Percentiles rank a stretch among this genome's conserved stretches.
Conservation (phyloP, 2,329 filamentous ascomycete genomes). For the Aspergillus luchuensis region DNA sequence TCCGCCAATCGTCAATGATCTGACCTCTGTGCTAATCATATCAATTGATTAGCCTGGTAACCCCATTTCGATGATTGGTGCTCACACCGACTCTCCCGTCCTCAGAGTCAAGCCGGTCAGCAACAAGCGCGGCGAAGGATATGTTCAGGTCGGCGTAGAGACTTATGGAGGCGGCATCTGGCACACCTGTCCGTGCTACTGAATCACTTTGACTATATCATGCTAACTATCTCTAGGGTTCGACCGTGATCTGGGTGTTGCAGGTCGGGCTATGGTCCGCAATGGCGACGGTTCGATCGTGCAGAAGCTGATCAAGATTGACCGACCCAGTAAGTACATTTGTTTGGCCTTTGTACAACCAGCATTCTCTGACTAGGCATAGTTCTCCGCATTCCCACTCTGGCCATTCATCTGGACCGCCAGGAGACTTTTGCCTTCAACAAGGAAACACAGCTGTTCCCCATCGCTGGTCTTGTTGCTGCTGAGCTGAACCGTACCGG, state of each 20-base stretch:
- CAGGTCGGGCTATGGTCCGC: slow-evolving; percentile 81
- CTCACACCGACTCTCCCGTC: slow-evolving; percentile 93
- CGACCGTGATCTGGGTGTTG: slow-evolving; percentile 88
- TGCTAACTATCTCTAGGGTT: slow-evolving; percentile 62
- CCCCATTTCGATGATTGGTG: slow-evolving; percentile 87
- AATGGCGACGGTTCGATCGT: slow-evolving; percentile 72
- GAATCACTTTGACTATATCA: neutral
- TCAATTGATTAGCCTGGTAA: slow-evolving; percentile 66
- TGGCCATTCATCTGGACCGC: slow-evolving; percentile 92
- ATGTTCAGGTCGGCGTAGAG: slow-evolving; percentile 92
- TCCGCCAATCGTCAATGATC: neutral
- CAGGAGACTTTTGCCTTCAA: slow-evolving; percentile 87
- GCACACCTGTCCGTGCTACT: slow-evolving; percentile 69
- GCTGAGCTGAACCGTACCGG: slow-evolving; percentile 82
- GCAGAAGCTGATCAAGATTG: slow-evolving; percentile 85
- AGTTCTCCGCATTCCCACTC: slow-evolving; percentile 84
- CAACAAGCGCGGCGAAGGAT: slow-evolving; percentile 82
- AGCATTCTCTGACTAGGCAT: slow-evolving; percentile 7
- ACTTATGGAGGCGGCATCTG: slow-evolving; percentile 95
- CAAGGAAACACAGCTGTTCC: slow-evolving; percentile 94
- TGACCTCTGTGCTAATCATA: neutral
- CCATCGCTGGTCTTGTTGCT: slow-evolving; percentile 83
- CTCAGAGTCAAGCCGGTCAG: slow-evolving; percentile 92
- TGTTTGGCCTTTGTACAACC: neutral
- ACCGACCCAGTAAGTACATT: slow-evolving; percentile 65